Conservation (phyloP, 2,329 filamentous ascomycete genomes). For the Aspergillus sp. region DNA sequence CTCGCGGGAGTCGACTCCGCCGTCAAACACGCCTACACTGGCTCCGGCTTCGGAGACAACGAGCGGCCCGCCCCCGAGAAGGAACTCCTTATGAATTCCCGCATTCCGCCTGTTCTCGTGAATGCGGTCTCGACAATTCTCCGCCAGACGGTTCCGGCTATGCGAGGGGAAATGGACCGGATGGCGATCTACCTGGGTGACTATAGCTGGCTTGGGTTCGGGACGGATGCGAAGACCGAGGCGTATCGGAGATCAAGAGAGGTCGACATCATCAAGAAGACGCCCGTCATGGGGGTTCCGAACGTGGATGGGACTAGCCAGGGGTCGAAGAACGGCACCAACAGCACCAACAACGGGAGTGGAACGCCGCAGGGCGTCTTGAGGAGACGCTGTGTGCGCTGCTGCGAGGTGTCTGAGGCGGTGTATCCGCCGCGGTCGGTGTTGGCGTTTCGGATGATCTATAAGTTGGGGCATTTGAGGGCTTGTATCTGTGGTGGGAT, state of each 20-base stretch:
- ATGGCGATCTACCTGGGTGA: slow-evolving; percentile 74
- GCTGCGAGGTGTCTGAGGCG: slow-evolving; percentile 70
- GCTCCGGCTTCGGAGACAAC: slow-evolving; percentile 48
- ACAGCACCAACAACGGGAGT: neutral
- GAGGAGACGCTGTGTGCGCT: slow-evolving; percentile 61
- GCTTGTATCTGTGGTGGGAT: slow-evolving; percentile 48
- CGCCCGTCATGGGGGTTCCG: slow-evolving; percentile 31
- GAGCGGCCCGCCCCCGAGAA: slow-evolving; percentile 56
- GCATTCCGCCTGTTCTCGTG: slow-evolving; percentile 56
- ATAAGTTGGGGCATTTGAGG: slow-evolving; percentile 42
- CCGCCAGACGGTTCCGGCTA: slow-evolving; percentile 55
- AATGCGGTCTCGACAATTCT: slow-evolving; percentile 55
- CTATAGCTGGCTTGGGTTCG: slow-evolving; percentile 70
- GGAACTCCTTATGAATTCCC: slow-evolving; percentile 57
- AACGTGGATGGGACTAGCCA: neutral
- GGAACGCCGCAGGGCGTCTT: slow-evolving; percentile 13
- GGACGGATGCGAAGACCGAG: slow-evolving; percentile 61
- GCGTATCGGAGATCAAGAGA: slow-evolving; percentile 66
- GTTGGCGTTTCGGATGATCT: slow-evolving; percentile 42
- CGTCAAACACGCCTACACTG: slow-evolving; percentile 62
- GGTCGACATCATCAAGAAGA: slow-evolving; percentile 61
- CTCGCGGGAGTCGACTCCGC: slow-evolving; percentile 69
- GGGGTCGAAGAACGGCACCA: neutral
- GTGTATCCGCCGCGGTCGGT: slow-evolving; percentile 45
- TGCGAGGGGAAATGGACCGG: slow-evolving; percentile 66